phyloP scores from a whole-genome alignment of 2,329 filamentous ascomycete species.

The Metarhizium brunneum region DNA sequence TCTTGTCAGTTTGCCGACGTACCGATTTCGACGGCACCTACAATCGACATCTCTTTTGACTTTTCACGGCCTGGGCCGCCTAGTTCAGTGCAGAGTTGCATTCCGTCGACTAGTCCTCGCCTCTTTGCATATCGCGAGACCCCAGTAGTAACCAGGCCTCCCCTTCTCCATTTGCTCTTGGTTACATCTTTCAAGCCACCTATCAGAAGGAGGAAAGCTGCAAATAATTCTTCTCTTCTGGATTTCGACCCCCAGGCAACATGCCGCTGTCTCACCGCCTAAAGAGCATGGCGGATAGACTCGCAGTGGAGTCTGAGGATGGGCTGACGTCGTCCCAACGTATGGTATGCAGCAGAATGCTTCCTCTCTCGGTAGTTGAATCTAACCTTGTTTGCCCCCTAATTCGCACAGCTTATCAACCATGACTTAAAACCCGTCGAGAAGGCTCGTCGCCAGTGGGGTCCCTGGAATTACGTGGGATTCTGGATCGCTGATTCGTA shows the following conservation, averaged over 20 bases:
- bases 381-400: neutral
- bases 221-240: neutral
- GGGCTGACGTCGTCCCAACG: conserved; percentile 71
- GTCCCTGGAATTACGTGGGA: conserved; percentile 76
- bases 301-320: conserved; percentile 66
- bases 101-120: too few relatives aligned
- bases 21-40: too few relatives aligned
- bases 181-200: too few relatives aligned
- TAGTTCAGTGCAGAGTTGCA: too few relatives aligned
- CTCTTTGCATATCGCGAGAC: too few relatives aligned
- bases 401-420: conserved; percentile 57
- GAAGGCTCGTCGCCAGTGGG: conserved; percentile 72
- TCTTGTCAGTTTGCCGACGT: too few relatives aligned
- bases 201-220: too few relatives aligned
- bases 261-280: conserved; percentile 10
- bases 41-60: too few relatives aligned
- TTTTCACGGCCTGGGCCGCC: too few relatives aligned
- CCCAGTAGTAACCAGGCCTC: too few relatives aligned
- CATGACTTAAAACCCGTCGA: conserved; percentile 76
- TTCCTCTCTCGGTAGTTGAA: neutral
- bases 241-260: neutral
- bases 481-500: conserved; percentile 83
- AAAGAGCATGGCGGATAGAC: conserved; percentile 42
- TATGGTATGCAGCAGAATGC: conserved; percentile 44
- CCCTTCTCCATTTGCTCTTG: too few relatives aligned